These are phyloP conservation scores for Calonectria henricotiae DNA, from an alignment of 2,329 filamentous ascomycete genomes.

Conservation along the genomic window DNA sequence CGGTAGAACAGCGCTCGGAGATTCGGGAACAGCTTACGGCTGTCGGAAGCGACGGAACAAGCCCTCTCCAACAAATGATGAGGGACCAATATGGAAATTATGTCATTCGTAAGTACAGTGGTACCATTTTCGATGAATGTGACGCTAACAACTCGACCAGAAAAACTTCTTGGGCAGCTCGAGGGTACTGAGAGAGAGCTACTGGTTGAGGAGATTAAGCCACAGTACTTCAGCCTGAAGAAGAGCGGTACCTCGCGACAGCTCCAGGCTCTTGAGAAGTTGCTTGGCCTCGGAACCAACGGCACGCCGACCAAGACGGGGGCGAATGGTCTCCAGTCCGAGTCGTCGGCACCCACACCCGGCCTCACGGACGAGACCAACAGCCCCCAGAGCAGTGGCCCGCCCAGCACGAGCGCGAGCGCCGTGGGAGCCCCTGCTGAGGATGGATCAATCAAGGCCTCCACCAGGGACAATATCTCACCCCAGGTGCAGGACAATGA, in stretches of 20 bases:
- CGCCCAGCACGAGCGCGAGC: conserved; percentile 76
- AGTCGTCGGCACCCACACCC: conserved; percentile 76
- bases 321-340: conserved; percentile 59
- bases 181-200: conserved; percentile 72
- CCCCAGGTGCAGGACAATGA: conserved; percentile 55
- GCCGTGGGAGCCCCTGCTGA: conserved; percentile 62
- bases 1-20: conserved; percentile 76
- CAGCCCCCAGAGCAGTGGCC: conserved; percentile 77
- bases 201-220: conserved; percentile 76
- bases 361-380: conserved; percentile 79
- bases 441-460: conserved; percentile 51
- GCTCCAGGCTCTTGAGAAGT: conserved; percentile 58
- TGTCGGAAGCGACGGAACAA: conserved; percentile 76
- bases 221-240: conserved; percentile 75
- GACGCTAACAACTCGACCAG: conserved; percentile 63
- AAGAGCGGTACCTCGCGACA: conserved; percentile 78
- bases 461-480: conserved; percentile 38
- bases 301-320: conserved; percentile 48
- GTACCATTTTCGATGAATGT: neutral
- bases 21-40: conserved; percentile 78
- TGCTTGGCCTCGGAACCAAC: conserved; percentile 51
- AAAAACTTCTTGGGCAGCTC: conserved; percentile 82
- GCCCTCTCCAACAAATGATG: conserved; percentile 83
- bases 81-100: conserved; percentile 96
- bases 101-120: conserved; percentile 85